A percentile compares a stretch with the other conserved stretches of the same genome.
phyloP scores from a whole-genome alignment of 1,284 basidiomycete species.

The Ustilago tritici region DNA sequence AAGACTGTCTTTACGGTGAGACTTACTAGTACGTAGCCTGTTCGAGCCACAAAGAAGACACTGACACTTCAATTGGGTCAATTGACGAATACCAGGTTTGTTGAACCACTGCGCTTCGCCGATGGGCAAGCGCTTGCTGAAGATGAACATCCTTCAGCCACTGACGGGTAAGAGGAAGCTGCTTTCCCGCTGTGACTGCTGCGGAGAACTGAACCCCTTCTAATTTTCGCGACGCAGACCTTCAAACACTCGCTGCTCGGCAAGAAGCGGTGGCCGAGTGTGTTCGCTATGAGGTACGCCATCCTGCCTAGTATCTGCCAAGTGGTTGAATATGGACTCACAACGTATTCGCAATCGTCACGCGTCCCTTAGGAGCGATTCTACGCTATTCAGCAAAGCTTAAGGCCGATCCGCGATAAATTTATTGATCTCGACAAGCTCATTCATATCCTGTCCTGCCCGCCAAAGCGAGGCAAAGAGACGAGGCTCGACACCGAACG shows the following conservation, averaged over 20 bases:
- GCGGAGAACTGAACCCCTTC: neutral
- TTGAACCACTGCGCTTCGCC: conserved; percentile 87
- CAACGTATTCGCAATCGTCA: neutral
- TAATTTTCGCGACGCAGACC: conserved; percentile 71
- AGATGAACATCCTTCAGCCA: conserved; percentile 85
- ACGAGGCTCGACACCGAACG: conserved; percentile 75
- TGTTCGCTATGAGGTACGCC: conserved; percentile 75
- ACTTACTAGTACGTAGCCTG: neutral
- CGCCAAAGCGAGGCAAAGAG: conserved; percentile 21
- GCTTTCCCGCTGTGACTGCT: neutral
- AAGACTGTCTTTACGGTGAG: conserved; percentile 47
- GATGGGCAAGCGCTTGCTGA: conserved; percentile 84
- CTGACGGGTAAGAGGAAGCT: conserved; percentile 74
- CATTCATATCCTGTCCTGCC: conserved; percentile 71
- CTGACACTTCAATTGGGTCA: too few species aligned
- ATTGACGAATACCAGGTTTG: conserved; percentile 50
- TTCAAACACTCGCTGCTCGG: conserved; percentile 79
- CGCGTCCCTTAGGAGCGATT: conserved; percentile 74
- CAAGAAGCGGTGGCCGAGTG: conserved; percentile 76
- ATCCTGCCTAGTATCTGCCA: too few species aligned
- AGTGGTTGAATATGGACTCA: neutral
- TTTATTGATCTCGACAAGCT: conserved; percentile 88
- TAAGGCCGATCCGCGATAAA: conserved; percentile 75
- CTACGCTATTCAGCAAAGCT: conserved; percentile 76
- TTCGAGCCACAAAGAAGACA: too few species aligned